Evolutionary conservation across 2,329 filamentous ascomycete genomes (phyloP), one percentile per base, ranked within the genome.

Genomic region (Botryotinia convoluta): DNA sequence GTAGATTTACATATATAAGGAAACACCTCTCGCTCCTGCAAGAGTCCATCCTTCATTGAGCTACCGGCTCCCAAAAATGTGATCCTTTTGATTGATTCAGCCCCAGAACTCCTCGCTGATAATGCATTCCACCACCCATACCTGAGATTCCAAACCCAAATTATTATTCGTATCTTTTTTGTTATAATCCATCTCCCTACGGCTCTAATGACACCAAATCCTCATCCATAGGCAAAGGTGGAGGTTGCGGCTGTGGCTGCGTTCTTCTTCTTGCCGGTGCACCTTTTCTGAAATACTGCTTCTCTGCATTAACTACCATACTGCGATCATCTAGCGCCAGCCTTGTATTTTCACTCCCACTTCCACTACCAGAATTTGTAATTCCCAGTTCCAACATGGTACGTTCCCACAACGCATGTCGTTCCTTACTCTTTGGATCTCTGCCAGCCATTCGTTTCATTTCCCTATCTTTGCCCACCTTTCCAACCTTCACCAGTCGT

Each of bases 391-490:
- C 74, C 69, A 85, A 85, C 88, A 91, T 91, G 1, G 88, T 86
- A 20, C 83, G 80, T 80, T 91, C 89, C 89, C 89, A 91, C 7
- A 89, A 81, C 10, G 86, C 82, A 77, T 90, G 88, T 26, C 89
- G 84, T 74, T 87, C 84, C 77, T 86, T 87, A 62, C 86, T 87
- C 32, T 85, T 82, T 3, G 82, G 79, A 76, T 89, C 85, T 71
- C 85, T 79, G 62, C 76, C 76, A 3, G 89, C 88, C 3, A 87
- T 81, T 3, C 85, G 84, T 77, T 87, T 89, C 61, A 90, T 86
- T 78, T 90, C 89, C 79, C 91, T 91, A 77, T 91, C 88, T 76
- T 88, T 89, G 68, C 89, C 87, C 77, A 89, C 87, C 80, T 91
- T 91, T 72, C 87, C 88, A 29, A 89, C 88, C 35, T 88, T 85